Evolutionary conservation across 768 basidiomycete genomes (phyloP).

Genomic region (Rossbeevera mucosa): DNA sequence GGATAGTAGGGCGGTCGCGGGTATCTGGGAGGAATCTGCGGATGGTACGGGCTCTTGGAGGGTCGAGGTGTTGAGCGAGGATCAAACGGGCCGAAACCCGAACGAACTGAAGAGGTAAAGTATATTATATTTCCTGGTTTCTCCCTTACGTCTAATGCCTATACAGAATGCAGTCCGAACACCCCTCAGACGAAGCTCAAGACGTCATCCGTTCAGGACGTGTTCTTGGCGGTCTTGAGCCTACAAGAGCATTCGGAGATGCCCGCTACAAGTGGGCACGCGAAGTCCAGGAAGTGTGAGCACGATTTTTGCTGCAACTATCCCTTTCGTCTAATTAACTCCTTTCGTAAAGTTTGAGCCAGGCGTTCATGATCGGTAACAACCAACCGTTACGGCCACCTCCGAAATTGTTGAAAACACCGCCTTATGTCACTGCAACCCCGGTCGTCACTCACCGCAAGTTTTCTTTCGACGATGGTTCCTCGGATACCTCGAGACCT

Average conservation of each 20-base stretch:
- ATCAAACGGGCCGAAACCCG: slow-evolving; percentile 91
- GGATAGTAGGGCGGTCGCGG: slow-evolving; percentile 93
- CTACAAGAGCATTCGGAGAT: slow-evolving; percentile 83
- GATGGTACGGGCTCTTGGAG: slow-evolving; percentile 77
- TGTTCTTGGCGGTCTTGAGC: slow-evolving; percentile 84
- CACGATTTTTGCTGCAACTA: slow-evolving; percentile 2
- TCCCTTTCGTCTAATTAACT: neutral
- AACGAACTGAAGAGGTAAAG: slow-evolving; percentile 77
- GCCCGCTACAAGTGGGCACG: slow-evolving; percentile 85
- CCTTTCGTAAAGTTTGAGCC: slow-evolving; percentile 42
- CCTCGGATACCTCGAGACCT: slow-evolving; percentile 18
- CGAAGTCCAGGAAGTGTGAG: slow-evolving; percentile 67
- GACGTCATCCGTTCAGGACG: slow-evolving; percentile 77
- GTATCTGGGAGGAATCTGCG: slow-evolving; percentile 71
- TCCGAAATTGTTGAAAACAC: slow-evolving; percentile 69
- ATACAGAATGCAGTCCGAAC: slow-evolving; percentile 71
- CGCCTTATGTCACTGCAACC: slow-evolving; percentile 85
- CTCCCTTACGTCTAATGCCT: neutral
- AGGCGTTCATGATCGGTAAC: slow-evolving; percentile 65
- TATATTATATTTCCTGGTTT: neutral
- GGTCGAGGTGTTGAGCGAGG: slow-evolving; percentile 91
- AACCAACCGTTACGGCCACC: slow-evolving; percentile 54
- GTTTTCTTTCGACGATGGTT: slow-evolving; percentile 44
- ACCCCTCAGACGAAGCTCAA: slow-evolving; percentile 69
- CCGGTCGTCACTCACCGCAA: slow-evolving; percentile 81